Conservation (phyloP, 768 basidiomycete genomes). For the Leccinum pellstonianum region DNA sequence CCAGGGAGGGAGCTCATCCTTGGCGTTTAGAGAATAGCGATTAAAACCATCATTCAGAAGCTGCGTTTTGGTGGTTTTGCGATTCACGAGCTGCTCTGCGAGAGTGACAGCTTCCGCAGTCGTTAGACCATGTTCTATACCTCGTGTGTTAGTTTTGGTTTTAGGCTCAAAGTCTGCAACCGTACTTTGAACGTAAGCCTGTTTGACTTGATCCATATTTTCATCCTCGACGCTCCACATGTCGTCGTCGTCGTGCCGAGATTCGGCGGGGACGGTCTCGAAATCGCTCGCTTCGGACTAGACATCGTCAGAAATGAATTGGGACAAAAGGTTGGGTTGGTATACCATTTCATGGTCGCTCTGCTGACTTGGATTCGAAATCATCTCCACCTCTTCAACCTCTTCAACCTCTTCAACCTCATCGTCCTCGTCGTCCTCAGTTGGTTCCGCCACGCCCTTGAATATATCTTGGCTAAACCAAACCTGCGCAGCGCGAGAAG, state of each 20-base stretch:
- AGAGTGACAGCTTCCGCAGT: constrained; percentile 91
- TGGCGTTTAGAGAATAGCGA: constrained; percentile 86
- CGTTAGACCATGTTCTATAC: constrained; percentile 71
- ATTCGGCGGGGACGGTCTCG: constrained; percentile 68
- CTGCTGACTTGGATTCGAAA: constrained; percentile 32
- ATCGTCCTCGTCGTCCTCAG: constrained; percentile 19
- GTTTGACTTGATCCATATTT: constrained; percentile 67
- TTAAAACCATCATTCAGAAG: constrained; percentile 96
- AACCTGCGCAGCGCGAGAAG: constrained; percentile 65
- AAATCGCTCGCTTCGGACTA: constrained; percentile 49
- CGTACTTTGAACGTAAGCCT: constrained; percentile 66
- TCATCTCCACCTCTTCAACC: constrained; percentile 24
- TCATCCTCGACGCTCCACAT: constrained; percentile 84
- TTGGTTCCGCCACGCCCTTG: constrained; percentile 44
- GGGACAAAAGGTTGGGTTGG: neutral
- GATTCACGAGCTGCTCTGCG: constrained; percentile 89
- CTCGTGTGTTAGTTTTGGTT: constrained; percentile 3
- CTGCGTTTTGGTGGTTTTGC: constrained; percentile 82
- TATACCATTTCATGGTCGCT: constrained; percentile 32
- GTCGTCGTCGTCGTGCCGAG: constrained; percentile 48
- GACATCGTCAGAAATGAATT: constrained; percentile 13
- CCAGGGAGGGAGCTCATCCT: constrained; percentile 92
- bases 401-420: constrained; percentile 18
- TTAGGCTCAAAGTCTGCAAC: constrained; percentile 5
- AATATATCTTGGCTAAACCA: constrained; percentile 98